Conservation (phyloP, 2,329 filamentous ascomycete species). For the Xylaria sp. region DNA sequence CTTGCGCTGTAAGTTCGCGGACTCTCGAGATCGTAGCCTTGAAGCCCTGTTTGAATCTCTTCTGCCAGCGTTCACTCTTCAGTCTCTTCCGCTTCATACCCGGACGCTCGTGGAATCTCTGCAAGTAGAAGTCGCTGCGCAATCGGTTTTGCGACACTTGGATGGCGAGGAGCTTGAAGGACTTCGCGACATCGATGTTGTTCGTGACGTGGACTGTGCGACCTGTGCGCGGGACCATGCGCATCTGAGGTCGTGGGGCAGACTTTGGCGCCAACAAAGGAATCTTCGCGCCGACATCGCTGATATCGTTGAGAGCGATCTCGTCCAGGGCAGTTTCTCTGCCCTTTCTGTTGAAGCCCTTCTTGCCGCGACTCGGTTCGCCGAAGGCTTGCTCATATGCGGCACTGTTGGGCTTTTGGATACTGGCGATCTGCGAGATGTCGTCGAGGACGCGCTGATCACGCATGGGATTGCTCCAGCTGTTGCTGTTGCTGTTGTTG, state of each 20-base stretch:
- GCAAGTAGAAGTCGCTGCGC: conserved; percentile 47
- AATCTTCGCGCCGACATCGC: conserved; percentile 8
- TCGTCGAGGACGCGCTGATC: neutral
- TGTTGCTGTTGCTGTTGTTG: neutral
- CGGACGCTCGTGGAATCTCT: conserved; percentile 68
- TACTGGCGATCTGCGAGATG: conserved; percentile 14
- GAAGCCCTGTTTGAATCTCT: conserved; percentile 65
- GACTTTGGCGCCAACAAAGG: fast-evolving
- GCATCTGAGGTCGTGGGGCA: conserved; percentile 24
- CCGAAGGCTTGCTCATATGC: conserved; percentile 15
- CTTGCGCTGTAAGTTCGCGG: conserved; percentile 66
- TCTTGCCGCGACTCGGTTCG: neutral
- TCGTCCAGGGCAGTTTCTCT: neutral
- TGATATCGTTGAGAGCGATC: conserved; percentile 18
- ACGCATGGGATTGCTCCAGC: conserved; percentile 15
- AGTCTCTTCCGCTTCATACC: conserved; percentile 75
- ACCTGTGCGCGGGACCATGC: conserved; percentile 40
- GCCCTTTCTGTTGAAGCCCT: too few species aligned
- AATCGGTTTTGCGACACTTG: conserved; percentile 51
- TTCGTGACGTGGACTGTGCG: conserved; percentile 40
- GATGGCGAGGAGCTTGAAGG: conserved; percentile 39
- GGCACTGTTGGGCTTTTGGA: conserved; percentile 23
- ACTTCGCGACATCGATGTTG: conserved; percentile 41
- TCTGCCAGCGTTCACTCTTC: conserved; percentile 62
- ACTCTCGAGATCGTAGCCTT: conserved; percentile 58